Evolutionary conservation across 371 early-diverging fungal genomes (phyloP).

Genomic region (Apophysomyces trapeziformis): DNA sequence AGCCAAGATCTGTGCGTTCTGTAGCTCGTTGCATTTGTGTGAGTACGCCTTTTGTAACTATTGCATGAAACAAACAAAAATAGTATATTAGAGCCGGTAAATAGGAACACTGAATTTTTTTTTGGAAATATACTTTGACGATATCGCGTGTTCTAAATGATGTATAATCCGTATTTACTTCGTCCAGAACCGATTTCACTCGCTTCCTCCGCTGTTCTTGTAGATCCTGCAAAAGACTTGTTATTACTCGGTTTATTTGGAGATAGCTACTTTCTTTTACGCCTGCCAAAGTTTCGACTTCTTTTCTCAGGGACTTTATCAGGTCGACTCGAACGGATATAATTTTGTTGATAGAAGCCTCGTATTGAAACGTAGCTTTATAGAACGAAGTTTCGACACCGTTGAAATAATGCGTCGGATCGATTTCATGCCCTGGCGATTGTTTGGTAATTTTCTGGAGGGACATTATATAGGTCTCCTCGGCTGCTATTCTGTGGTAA

Average conservation of each 20-base stretch:
- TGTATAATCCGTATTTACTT: constrained; percentile 43
- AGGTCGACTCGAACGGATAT: constrained; percentile 27
- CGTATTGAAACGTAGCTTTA: constrained; percentile 32
- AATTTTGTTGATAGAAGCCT: constrained; percentile 38
- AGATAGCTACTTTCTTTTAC: constrained; percentile 19
- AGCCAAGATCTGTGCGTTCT: constrained; percentile 30
- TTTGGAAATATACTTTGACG: constrained; percentile 31
- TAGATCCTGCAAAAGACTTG: constrained; percentile 23
- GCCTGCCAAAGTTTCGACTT: constrained; percentile 17
- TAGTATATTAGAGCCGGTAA: neutral
- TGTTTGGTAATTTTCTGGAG: constrained; percentile 35
- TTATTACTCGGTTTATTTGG: neutral
- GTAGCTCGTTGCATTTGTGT: constrained; percentile 37
- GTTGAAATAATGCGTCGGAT: constrained; percentile 31
- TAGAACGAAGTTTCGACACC: constrained; percentile 30
- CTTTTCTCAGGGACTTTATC: constrained; percentile 21
- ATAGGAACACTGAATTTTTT: neutral
- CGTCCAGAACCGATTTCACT: constrained; percentile 36
- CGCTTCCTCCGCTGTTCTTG: constrained; percentile 44
- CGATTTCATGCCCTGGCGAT: constrained; percentile 23
- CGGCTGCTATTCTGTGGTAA: constrained; percentile 39
- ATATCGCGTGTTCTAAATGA: constrained; percentile 44
- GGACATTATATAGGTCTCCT: constrained; percentile 41
- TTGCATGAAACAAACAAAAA: neutral
- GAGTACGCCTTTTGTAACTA: constrained; percentile 55